Base-by-base conservation (phyloP, 257 asterid species). In the Ilex aquifolium region DNA sequence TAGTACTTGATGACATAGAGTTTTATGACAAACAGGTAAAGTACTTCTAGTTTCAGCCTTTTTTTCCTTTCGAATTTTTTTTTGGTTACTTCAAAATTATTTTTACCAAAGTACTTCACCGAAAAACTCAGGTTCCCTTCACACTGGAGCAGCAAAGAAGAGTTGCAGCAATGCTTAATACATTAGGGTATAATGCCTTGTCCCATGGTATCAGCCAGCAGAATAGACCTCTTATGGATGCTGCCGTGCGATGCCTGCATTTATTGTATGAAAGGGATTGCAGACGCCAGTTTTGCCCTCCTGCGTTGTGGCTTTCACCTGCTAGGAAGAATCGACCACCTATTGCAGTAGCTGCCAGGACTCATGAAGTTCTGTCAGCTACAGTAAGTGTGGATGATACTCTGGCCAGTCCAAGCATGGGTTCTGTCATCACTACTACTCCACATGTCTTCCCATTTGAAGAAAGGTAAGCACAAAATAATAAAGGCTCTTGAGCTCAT, bases 401-500 rank as follows among this genome's bases (percentile, higher is more conserved):
- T 56, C 46, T 77, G 54, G 60, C 83, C 57, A 76, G 85, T 56
- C 65, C 88, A 39, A 76, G 75, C 70, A 65, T 76, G 77, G 82
- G 84, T 63, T 89, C 99, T 52, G 84, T 89, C 59, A 85, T 92
- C 69, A 89, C 91, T 59, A 72, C 86, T 29, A 87, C 83, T 79
- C 97, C 99, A 36, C 97, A 92, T 71, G 83, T 92, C 59, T 92
- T 86, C 66, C 97, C 97, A 57, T 92, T 92, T 66, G 99, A 89
- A 67, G 99, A 92, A 80, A 92, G 98, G 98, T 83, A 74, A 70
- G 56, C 52, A 42, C 63, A 32, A 21, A 66, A 32, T 48, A 54
- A 61, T 16, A 52, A 53, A 65, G 30, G 63, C 57, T 65, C 62
- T 55, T 42, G 31, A 62, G 52, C 57, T 74, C 42, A 36, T 36